A percentile compares a stretch with the other conserved stretches of the same genome.
phyloP scores from a whole-genome alignment of 2,329 filamentous ascomycete species.

The Colletotrichum trifolii region DNA sequence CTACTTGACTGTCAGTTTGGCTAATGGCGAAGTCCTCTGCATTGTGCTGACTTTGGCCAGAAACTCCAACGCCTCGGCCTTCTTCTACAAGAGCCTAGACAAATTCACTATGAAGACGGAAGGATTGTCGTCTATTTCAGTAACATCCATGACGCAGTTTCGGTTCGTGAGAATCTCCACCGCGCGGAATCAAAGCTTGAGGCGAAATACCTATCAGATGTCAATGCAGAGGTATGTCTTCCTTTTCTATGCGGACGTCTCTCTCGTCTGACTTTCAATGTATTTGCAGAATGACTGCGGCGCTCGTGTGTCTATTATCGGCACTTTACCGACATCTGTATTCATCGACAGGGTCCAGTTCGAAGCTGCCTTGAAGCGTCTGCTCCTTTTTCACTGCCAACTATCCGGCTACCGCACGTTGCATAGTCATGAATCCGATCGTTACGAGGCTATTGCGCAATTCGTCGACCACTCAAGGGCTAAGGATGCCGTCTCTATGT shows the following conservation, averaged over 20 bases:
- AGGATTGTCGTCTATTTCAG: conserved; percentile 66
- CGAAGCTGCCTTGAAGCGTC: conserved; percentile 21
- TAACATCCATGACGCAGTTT: conserved; percentile 70
- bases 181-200: conserved; percentile 58
- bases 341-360: conserved; percentile 13
- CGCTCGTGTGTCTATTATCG: conserved; percentile 24
- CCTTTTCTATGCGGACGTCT: too few relatives aligned
- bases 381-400: conserved; percentile 26
- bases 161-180: conserved; percentile 58
- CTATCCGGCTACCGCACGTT: conserved; percentile 19
- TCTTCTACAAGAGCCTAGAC: conserved; percentile 50
- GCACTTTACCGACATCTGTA: neutral
- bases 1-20: conserved; percentile 56
- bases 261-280: conserved; percentile 13
- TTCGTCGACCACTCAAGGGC: conserved; percentile 20
- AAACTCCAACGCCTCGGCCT: conserved; percentile 42
- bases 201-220: conserved; percentile 55
- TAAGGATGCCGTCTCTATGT: conserved; percentile 5
- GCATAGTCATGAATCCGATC: conserved; percentile 7
- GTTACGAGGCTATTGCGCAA: conserved; percentile 23
- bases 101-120: conserved; percentile 47
- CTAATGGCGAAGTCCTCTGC: neutral
- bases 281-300: neutral
- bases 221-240: too few relatives aligned
- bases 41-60: conserved; percentile 24